Evolutionary conservation across 495 filamentous ascomycete genomes (phyloP).

Genomic region (Mycothermus thermophilus): DNA sequence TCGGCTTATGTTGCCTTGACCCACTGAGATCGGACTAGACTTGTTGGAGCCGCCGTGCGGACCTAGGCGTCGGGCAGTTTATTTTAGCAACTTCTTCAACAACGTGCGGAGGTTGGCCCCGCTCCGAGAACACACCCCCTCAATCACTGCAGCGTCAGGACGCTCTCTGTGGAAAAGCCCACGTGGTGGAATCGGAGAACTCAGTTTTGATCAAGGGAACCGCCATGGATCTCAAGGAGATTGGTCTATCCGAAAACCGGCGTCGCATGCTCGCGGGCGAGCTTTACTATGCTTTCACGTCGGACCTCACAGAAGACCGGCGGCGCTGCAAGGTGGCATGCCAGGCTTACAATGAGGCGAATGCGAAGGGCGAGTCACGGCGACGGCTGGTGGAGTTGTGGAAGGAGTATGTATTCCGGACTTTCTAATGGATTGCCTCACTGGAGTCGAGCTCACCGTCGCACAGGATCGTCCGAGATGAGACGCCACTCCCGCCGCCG

Average conservation of each 20-base stretch:
- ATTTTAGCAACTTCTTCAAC: no score
- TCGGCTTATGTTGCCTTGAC: no score
- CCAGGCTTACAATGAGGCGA: slow-evolving; percentile 42
- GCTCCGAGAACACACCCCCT: no score
- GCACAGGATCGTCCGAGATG: slow-evolving; percentile 43
- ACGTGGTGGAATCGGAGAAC: no score
- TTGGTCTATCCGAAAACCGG: slow-evolving; percentile 28
- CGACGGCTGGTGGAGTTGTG: slow-evolving; percentile 51
- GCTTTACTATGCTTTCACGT: slow-evolving; percentile 35
- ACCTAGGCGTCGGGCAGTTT: no score
- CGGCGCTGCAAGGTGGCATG: slow-evolving; percentile 44
- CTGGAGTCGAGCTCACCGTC: not conserved
- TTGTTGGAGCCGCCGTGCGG: no score
- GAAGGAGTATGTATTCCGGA: slow-evolving; percentile 46
- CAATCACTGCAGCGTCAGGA: no score
- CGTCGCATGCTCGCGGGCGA: slow-evolving; percentile 38
- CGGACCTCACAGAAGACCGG: slow-evolving; percentile 40
- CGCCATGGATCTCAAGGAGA: not conserved
- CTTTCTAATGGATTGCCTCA: not conserved
- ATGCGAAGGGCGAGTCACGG: slow-evolving; percentile 34
- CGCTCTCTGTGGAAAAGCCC: no score
- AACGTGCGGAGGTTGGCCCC: no score
- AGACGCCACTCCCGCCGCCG: slow-evolving; percentile 45
- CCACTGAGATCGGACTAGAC: no score
- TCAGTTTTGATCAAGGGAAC: no score